A percentile compares a stretch with the other conserved stretches of the same genome.
These are phyloP conservation scores for Azolla pinnata DNA, from an alignment of 75 land plant genomes.

Conservation along the genomic window DNA sequence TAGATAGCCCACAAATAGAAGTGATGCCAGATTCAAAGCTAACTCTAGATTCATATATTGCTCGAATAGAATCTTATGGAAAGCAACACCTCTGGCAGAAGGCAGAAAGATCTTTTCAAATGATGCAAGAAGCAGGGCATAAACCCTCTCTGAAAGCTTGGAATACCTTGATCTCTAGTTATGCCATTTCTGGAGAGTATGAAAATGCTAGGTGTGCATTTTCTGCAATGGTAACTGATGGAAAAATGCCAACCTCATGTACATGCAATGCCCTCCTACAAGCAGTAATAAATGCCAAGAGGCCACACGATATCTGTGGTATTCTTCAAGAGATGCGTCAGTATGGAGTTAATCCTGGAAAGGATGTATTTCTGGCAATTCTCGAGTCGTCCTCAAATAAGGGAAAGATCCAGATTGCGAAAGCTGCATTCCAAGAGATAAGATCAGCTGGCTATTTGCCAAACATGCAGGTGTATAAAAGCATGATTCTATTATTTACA, in stretches of 20 bases:
- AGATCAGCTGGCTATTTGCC: constrained; percentile 71
- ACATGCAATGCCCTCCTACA: constrained; percentile 59
- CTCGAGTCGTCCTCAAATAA: constrained; percentile 55
- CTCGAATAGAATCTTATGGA: constrained; percentile 53
- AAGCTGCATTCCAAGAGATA: constrained; percentile 64
- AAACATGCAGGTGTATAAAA: constrained; percentile 62
- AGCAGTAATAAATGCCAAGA: constrained; percentile 56
- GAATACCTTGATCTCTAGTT: constrained; percentile 68
- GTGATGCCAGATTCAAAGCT: background rate
- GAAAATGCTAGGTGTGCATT: constrained; percentile 61
- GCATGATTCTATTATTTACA: constrained; percentile 43
- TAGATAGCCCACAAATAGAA: background rate
- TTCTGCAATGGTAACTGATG: constrained; percentile 54
- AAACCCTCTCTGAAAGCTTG: constrained; percentile 45
- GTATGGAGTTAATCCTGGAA: constrained; percentile 64
- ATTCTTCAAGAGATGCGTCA: constrained; percentile 69
- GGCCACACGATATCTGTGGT: constrained; percentile 51
- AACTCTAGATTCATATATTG: constrained; percentile 17
- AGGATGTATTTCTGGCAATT: constrained; percentile 51
- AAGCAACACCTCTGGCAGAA: constrained; percentile 48
- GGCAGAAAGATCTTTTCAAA: constrained; percentile 60
- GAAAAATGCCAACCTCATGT: constrained; percentile 47
- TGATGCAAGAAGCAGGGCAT: constrained; percentile 21
- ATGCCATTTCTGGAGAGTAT: constrained; percentile 63
- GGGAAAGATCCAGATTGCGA: constrained; percentile 61